phyloP scores from a whole-genome alignment of 169 alveolate genomes.

The Babesia gibsoni region DNA sequence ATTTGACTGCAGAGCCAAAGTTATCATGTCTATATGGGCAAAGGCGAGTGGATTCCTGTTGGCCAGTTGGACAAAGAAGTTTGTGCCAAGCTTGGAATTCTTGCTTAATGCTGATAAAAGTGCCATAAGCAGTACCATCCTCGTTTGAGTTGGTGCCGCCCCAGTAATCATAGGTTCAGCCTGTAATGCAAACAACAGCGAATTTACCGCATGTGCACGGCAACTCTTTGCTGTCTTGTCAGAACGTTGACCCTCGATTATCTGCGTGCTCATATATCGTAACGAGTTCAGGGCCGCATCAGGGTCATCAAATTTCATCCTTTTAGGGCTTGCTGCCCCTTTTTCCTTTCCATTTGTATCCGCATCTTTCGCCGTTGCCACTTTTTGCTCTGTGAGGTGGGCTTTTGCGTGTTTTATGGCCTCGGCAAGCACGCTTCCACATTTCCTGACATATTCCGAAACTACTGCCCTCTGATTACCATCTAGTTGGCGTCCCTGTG shows the following conservation, averaged over 20 bases:
- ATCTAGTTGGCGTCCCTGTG: neutral
- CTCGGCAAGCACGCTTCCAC: neutral
- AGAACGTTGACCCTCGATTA: neutral
- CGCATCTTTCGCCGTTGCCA: neutral
- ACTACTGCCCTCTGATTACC: neutral
- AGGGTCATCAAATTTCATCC: neutral
- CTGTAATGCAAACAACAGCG: neutral
- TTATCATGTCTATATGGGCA: conserved; percentile 2
- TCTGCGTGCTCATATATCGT: neutral
- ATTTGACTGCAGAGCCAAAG: conserved; percentile 17
- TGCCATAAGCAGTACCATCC: conserved; percentile 13
- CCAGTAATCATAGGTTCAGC: conserved; percentile 13
- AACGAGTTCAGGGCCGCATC: neutral
- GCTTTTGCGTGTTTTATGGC: neutral
- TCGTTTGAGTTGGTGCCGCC: neutral
- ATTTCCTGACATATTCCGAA: neutral
- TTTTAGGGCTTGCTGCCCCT: neutral
- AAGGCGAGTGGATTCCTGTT: conserved; percentile 26
- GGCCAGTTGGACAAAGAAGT: conserved; percentile 27
- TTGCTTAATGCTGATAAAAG: conserved; percentile 13
- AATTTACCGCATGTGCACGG: neutral
- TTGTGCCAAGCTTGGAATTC: conserved; percentile 22
- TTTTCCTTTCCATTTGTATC: neutral
- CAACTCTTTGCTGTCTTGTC: conserved; percentile 19
- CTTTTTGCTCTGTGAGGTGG: neutral